Percentiles rank a stretch among this genome's conserved stretches.
phyloP scores from a whole-genome alignment of 164 flowering plant species.

The Liquidambar formosana region DNA sequence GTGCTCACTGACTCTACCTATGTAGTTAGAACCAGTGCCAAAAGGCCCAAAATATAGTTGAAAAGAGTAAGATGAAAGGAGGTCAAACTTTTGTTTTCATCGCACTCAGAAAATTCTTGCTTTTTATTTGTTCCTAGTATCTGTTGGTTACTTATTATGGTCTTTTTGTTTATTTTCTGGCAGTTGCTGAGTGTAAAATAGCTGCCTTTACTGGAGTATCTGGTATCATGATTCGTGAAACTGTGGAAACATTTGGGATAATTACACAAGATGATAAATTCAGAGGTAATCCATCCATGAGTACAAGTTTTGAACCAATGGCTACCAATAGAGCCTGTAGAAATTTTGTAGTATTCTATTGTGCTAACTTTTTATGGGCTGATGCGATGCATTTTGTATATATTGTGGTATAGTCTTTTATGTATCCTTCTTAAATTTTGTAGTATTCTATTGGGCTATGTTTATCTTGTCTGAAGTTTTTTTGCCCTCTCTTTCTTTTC shows the following conservation, averaged over 20 bases:
- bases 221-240: slow-evolving; percentile 94
- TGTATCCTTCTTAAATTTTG: too few relatives aligned
- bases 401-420: too few relatives aligned
- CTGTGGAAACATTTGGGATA: slow-evolving; percentile 85
- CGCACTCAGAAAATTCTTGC: background rate
- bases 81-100: background rate
- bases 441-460: background rate
- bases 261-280: slow-evolving; percentile 70
- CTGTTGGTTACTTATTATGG: background rate
- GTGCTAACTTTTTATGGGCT: background rate
- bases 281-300: slow-evolving; percentile 42
- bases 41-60: too few relatives aligned
- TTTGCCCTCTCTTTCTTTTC: too few relatives aligned
- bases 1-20: background rate
- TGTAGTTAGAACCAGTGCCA: background rate
- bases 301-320: background rate
- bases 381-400: too few relatives aligned
- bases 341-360: background rate
- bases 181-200: slow-evolving; percentile 76
- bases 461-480: too few relatives aligned
- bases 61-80: background rate
- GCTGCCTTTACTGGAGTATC: slow-evolving; percentile 46
- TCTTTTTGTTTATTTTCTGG: slow-evolving; percentile 15
- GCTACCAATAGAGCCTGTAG: background rate
- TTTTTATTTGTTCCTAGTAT: background rate